phyloP scores from a whole-genome alignment of 1,139 yeast species.

The Wickerhamomyces sp. region DNA sequence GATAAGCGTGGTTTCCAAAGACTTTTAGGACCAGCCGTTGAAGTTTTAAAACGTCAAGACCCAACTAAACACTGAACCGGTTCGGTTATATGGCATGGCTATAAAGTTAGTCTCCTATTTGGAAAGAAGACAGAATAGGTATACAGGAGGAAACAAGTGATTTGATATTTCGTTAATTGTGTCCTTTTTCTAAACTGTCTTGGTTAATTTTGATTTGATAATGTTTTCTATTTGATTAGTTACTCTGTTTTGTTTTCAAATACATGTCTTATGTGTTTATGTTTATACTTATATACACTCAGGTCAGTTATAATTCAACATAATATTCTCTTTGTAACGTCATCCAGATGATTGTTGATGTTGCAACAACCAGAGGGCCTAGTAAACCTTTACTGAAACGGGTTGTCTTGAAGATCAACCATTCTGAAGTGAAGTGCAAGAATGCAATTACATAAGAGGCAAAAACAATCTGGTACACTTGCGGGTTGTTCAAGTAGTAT shows the following conservation, averaged over 20 bases:
- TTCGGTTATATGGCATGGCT: not conserved
- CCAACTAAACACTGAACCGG: constrained; percentile 47
- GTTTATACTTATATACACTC: not conserved
- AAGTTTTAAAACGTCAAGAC: constrained; percentile 73
- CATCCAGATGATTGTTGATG: constrained; percentile 60
- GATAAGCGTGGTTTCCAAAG: constrained; percentile 93
- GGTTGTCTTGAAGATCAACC: constrained; percentile 75
- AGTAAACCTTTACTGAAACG: constrained; percentile 81
- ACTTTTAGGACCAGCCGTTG: constrained; percentile 88
- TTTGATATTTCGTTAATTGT: too few relatives aligned
- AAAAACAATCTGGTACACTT: constrained; percentile 72
- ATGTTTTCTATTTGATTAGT: not conserved
- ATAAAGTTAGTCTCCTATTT: not conserved
- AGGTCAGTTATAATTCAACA: constrained; percentile 24
- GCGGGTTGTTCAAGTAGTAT: constrained; percentile 60
- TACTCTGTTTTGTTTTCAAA: not conserved
- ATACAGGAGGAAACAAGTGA: too few relatives aligned
- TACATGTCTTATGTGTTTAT: not conserved
- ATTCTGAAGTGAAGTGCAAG: constrained; percentile 77
- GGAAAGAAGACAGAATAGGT: too few relatives aligned
- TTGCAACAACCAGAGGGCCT: constrained; percentile 78
- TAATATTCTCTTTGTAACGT: constrained; percentile 51
- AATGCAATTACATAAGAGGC: constrained; percentile 85
- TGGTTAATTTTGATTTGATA: not conserved
- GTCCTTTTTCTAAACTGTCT: not conserved